These are phyloP conservation scores for Lycium barbarum DNA, from an alignment of 257 asterid species.

Conservation along the genomic window DNA sequence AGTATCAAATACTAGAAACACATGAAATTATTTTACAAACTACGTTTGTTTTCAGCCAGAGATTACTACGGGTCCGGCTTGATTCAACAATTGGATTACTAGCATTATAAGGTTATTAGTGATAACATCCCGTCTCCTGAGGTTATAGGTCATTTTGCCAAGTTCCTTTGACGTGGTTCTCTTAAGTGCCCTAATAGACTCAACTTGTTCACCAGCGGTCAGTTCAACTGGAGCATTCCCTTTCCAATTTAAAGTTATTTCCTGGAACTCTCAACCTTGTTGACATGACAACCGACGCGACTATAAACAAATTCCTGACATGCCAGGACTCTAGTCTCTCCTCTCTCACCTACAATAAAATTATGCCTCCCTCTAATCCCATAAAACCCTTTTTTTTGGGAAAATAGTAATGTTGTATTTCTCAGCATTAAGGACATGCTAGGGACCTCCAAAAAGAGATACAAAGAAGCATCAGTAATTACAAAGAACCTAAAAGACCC, in stretches of 20 bases:
- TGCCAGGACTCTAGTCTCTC: neutral
- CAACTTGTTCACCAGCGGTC: neutral
- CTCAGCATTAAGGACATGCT: no score
- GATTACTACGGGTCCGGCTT: neutral
- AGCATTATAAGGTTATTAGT: neutral
- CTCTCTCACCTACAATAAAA: constrained; percentile 3
- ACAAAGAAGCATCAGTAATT: no score
- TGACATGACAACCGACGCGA: neutral
- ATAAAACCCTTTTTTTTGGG: neutral
- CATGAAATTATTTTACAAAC: neutral
- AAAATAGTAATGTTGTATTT: no score
- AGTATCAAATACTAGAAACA: neutral
- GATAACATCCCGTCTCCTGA: neutral
- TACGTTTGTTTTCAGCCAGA: neutral
- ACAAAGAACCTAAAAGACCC: no score
- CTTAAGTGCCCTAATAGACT: neutral
- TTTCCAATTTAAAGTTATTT: neutral
- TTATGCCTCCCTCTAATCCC: neutral
- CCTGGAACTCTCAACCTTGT: neutral
- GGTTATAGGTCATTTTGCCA: neutral
- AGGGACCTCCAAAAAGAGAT: no score
- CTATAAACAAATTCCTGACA: neutral
- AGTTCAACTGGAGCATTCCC: neutral
- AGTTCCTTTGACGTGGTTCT: constrained; percentile 16
- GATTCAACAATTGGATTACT: constrained; percentile 3